Conservation (phyloP, 2,329 filamentous ascomycete genomes). For the Phaeomoniella chlamydospora region DNA sequence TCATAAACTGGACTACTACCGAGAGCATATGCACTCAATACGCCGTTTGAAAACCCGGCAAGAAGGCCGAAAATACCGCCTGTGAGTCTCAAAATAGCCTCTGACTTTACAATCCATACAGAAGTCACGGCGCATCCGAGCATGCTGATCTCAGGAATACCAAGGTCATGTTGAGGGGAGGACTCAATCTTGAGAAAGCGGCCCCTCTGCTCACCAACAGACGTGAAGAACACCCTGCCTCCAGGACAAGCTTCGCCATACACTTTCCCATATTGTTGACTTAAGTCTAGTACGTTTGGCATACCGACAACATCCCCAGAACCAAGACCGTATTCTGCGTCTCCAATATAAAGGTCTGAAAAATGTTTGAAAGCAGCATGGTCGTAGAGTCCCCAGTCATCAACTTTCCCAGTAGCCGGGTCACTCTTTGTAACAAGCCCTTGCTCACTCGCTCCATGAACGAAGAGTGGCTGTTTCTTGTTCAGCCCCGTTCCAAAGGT, state of each 20-base stretch:
- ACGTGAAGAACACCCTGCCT: constrained; percentile 65
- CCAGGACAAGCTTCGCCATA: constrained; percentile 78
- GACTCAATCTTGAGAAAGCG: constrained; percentile 55
- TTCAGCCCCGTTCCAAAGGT: constrained; percentile 51
- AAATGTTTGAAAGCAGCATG: constrained; percentile 63
- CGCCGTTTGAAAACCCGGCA: constrained; percentile 67
- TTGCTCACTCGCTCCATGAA: constrained; percentile 70
- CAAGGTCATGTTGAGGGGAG: constrained; percentile 41
- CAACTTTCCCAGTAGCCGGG: constrained; percentile 58
- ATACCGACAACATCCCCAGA: constrained; percentile 60
- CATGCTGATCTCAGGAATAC: constrained; percentile 62
- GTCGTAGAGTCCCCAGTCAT: constrained; percentile 70
- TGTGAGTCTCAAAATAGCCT: constrained; percentile 55
- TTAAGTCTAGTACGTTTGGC: constrained; percentile 83
- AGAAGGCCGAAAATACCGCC: constrained; percentile 70
- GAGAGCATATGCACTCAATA: constrained; percentile 70
- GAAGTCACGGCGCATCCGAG: constrained; percentile 58
- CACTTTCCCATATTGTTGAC: constrained; percentile 68
- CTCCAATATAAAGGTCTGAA: constrained; percentile 58
- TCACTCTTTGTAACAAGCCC: constrained; percentile 72
- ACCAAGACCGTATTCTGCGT: constrained; percentile 63
- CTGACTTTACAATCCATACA: constrained; percentile 82
- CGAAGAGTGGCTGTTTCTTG: constrained; percentile 62
- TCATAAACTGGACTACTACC: constrained; percentile 45
- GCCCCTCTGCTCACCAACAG: constrained; percentile 58